These are phyloP conservation scores for Hyaloscypha finlandica DNA, from an alignment of 495 filamentous ascomycete species.

Conservation along the genomic window DNA sequence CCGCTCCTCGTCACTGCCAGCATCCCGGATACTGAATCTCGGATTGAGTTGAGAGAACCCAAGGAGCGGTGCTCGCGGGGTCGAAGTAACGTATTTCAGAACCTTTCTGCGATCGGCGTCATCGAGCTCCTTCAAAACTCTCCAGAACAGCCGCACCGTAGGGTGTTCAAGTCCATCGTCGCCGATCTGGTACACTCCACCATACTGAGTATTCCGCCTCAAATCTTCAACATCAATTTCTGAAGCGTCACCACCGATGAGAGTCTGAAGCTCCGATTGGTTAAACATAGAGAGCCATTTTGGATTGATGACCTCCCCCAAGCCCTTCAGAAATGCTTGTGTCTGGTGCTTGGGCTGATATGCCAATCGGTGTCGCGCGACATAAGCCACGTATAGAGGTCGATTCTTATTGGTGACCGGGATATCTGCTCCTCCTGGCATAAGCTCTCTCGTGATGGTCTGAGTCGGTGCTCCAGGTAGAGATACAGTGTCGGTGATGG, in stretches of 20 bases:
- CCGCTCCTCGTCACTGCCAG: slow-evolving; percentile 73
- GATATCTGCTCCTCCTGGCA: slow-evolving; percentile 71
- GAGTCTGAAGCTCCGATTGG: slow-evolving; percentile 86
- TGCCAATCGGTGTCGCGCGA: slow-evolving; percentile 82
- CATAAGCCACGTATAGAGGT: slow-evolving; percentile 89
- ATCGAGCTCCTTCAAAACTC: slow-evolving; percentile 74
- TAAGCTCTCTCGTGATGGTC: slow-evolving; percentile 70
- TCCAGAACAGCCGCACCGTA: slow-evolving; percentile 86
- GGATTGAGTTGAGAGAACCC: slow-evolving; percentile 88
- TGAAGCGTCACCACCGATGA: slow-evolving; percentile 82
- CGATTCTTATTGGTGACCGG: slow-evolving; percentile 90
- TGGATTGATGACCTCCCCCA: slow-evolving; percentile 86
- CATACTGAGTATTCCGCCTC: slow-evolving; percentile 82
- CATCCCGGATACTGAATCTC: slow-evolving; percentile 86
- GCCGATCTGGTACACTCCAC: slow-evolving; percentile 83
- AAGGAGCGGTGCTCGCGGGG: slow-evolving; percentile 85
- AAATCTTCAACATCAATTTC: slow-evolving; percentile 89
- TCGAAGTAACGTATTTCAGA: slow-evolving; percentile 93
- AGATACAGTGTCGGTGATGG: slow-evolving; percentile 76
- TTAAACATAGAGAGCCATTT: slow-evolving; percentile 99
- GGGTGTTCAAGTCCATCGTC: slow-evolving; percentile 86
- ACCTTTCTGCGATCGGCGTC: slow-evolving; percentile 82
- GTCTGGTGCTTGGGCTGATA: slow-evolving; percentile 78
- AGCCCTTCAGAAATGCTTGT: slow-evolving; percentile 80
- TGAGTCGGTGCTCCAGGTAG: slow-evolving; percentile 49